Evolutionary conservation across 306 rosid species (phyloP).

Genomic region (Betula pendula): DNA sequence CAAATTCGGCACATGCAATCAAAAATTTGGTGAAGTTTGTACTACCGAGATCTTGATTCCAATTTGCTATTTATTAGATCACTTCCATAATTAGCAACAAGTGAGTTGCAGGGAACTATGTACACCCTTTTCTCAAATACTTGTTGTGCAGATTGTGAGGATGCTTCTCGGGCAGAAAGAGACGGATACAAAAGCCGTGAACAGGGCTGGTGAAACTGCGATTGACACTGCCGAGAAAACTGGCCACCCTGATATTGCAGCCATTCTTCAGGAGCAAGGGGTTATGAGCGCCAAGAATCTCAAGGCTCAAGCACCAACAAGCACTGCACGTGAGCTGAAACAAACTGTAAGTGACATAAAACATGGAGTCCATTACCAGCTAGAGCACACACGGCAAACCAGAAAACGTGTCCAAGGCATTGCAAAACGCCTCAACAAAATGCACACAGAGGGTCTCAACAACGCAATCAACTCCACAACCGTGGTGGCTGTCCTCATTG

Average conservation of each 20-base stretch:
- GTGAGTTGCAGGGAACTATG: no score
- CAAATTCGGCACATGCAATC: no score
- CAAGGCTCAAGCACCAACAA: constrained; percentile 46
- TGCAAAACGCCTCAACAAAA: constrained; percentile 90
- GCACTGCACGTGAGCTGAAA: constrained; percentile 77
- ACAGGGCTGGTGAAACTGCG: constrained; percentile 77
- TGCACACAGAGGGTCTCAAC: constrained; percentile 91
- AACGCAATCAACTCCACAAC: constrained; percentile 95
- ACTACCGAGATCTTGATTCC: no score
- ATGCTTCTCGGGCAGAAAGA: constrained; percentile 55
- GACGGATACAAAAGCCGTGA: constrained; percentile 49
- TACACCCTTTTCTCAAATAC: background rate
- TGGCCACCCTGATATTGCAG: constrained; percentile 43
- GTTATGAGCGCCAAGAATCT: constrained; percentile 67
- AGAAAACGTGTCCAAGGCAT: constrained; percentile 92
- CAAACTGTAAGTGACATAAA: constrained; percentile 95
- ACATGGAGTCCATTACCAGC: constrained; percentile 87
- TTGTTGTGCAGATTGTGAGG: constrained; percentile 67
- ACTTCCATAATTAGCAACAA: no score
- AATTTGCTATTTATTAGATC: no score
- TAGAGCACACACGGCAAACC: constrained; percentile 94
- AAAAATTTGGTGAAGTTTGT: no score
- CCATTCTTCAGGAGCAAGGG: constrained; percentile 59
- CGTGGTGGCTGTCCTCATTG: constrained; percentile 95
- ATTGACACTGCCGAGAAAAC: constrained; percentile 90